phyloP scores from a whole-genome alignment of 805 yeast genomes.

The Yarrowia deformans region DNA sequence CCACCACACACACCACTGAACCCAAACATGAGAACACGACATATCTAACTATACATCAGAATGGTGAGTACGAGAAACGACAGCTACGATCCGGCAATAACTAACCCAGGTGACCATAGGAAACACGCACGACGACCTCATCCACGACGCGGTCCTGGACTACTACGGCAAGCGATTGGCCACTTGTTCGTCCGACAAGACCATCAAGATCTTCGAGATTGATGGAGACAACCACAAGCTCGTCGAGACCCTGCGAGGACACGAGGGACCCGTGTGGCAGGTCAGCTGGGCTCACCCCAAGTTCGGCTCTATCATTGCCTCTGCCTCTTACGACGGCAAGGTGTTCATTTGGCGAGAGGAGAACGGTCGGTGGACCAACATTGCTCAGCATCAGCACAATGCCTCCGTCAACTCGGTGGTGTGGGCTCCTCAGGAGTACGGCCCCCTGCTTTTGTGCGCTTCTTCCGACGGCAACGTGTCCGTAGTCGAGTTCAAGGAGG shows the following conservation, averaged over 20 bases:
- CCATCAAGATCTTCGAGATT: constrained; percentile 92
- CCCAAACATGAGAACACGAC: constrained; percentile 39
- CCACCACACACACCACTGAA: constrained; percentile 18
- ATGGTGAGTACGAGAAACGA: constrained; percentile 26
- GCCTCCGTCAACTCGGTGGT: constrained; percentile 93
- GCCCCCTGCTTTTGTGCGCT: constrained; percentile 87
- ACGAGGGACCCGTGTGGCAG: constrained; percentile 99
- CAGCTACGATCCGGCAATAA: not conserved
- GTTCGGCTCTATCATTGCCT: constrained; percentile 92
- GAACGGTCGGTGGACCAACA: constrained; percentile 83
- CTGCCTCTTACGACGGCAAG: constrained; percentile 94
- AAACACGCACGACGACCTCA: constrained; percentile 89
- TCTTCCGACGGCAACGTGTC: constrained; percentile 94
- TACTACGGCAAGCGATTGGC: constrained; percentile 96
- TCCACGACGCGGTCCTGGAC: constrained; percentile 96
- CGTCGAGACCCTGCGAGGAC: constrained; percentile 86
- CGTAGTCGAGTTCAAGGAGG: constrained; percentile 88
- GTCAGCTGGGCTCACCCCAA: constrained; percentile 99
- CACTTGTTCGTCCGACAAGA: constrained; percentile 93
- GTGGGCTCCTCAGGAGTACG: constrained; percentile 98
- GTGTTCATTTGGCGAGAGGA: constrained; percentile 96
- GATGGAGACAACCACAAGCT: constrained; percentile 84
- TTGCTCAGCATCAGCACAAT: constrained; percentile 87
- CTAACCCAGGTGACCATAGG: constrained; percentile 73
- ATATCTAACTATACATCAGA: constrained; percentile 32